These are phyloP conservation scores for Ceratonia siliqua DNA, from an alignment of 306 rosid species.

Conservation along the genomic window DNA sequence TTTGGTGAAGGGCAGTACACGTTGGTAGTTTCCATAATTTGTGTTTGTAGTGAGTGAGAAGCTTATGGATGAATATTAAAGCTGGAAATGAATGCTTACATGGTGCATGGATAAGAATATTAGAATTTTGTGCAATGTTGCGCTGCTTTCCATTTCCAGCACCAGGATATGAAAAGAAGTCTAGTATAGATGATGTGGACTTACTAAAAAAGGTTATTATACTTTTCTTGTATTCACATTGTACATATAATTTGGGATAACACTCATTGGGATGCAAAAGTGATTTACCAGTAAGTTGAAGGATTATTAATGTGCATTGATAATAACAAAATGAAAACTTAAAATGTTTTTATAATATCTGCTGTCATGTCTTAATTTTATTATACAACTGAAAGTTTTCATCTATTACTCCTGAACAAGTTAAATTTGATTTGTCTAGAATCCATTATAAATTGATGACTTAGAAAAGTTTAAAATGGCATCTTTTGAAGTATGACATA, in stretches of 20 bases:
- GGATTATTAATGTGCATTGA: not conserved
- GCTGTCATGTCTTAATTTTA: not conserved
- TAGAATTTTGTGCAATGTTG: conserved; percentile 87
- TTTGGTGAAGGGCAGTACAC: conserved; percentile 37
- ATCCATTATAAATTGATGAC: conserved; percentile 2
- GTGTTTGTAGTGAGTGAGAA: conserved; percentile 48
- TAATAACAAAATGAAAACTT: not conserved
- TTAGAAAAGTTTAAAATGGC: not conserved
- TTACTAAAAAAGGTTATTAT: conserved; percentile 67
- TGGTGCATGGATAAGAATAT: conserved; percentile 91
- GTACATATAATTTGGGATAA: conserved; percentile 27
- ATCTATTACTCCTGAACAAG: not conserved
- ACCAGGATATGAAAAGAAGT: conserved; percentile 88
- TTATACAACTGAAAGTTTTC: not conserved
- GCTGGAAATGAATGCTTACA: conserved; percentile 88
- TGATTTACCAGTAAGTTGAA: conserved; percentile 16
- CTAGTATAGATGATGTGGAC: conserved; percentile 63
- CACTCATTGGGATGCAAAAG: not conserved
- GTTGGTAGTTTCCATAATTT: conserved; percentile 39
- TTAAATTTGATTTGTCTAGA: not conserved
- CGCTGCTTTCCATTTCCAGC: conserved; percentile 99
- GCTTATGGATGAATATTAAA: conserved; percentile 61
- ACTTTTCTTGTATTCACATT: conserved; percentile 33
- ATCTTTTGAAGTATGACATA: not conserved
- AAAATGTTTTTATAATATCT: not conserved